Evolutionary conservation across 768 basidiomycete species (phyloP).

Genomic region (Auriscalpium vulgare): DNA sequence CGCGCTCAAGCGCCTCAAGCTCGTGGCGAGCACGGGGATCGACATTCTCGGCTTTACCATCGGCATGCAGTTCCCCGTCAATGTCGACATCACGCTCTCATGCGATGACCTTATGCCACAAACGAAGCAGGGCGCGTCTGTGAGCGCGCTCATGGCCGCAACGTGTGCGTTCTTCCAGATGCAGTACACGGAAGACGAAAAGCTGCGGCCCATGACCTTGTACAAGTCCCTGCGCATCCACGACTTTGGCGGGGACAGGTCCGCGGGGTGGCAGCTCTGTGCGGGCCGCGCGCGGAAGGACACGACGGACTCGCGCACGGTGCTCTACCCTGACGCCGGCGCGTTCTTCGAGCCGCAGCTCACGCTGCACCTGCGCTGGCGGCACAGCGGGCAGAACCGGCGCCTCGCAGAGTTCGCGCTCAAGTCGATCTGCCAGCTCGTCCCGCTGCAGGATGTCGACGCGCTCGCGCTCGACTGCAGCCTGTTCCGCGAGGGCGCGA

Average conservation of each 20-base stretch:
- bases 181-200: not conserved
- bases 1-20: conserved; percentile 6
- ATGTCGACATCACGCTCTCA: conserved; percentile 9
- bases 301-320: not conserved
- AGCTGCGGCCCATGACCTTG: not conserved
- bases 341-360: not conserved
- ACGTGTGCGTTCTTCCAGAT: not conserved
- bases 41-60: conserved; percentile 11
- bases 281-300: not conserved
- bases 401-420: not conserved
- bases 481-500: not conserved
- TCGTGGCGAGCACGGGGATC: conserved; percentile 6
- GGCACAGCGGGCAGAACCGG: not conserved
- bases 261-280: not conserved
- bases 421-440: not conserved
- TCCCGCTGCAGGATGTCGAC: not conserved
- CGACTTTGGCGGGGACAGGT: not conserved
- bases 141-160: not conserved
- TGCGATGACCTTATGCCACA: conserved; percentile 5
- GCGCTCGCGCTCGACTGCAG: not conserved
- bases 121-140: not conserved
- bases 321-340: not conserved
- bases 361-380: not conserved
- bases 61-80: conserved; percentile 4
- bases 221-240: not conserved